Base-by-base conservation (phyloP, 495 filamentous ascomycete genomes). In the Annulohypoxylon maeteangense region DNA sequence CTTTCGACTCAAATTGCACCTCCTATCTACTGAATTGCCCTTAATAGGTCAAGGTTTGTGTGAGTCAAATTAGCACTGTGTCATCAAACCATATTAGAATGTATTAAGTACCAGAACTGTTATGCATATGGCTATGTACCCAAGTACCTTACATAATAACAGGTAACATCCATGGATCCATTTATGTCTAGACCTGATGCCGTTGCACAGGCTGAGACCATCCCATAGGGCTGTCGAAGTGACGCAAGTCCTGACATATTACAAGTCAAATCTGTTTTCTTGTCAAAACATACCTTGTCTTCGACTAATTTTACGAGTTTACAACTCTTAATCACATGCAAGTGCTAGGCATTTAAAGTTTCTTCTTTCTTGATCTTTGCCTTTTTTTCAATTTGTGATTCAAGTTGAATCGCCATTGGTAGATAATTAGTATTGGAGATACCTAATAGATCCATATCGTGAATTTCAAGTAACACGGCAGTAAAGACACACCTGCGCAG, bases 41-140 rank as follows among this genome's bases (percentile, higher is more conserved):
- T 7, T 20, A 34, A 7, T 31, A 14, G 27, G 29, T 18, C 20
- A 54, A 34, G 36, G 22, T 38, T 58, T 58, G 22, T 18, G 34
- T 54, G 63, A 59, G 42, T 44, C 57, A 68, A 29, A 34, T 54
- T 48, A 34, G 38, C 47, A 58, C 65, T 55, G 57, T 62, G 12
- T 31, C 18, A 44, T 47, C 48, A 60, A 51, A 60, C 63, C 40
- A 22, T 34, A 55, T 56, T 8, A 56, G 53, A 36, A 34, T 20
- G 11, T 55, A 34, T 20, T 55, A 55, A 27, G 51, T 58, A 42
- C 27, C 27, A 29, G 27, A 29, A 29, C 34, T 14, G 20, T 48
- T 44, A 44, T 31, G 18, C 44, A 25, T 25, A 14, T 63, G 40
- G 31, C 47, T 16, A 38, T 10, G 45, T 51, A 50, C 20, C 7